Percentiles rank a stretch among this genome's conserved stretches.
Conservation (phyloP, 2,329 filamentous ascomycete species). For the Fusarium nematophilum region DNA sequence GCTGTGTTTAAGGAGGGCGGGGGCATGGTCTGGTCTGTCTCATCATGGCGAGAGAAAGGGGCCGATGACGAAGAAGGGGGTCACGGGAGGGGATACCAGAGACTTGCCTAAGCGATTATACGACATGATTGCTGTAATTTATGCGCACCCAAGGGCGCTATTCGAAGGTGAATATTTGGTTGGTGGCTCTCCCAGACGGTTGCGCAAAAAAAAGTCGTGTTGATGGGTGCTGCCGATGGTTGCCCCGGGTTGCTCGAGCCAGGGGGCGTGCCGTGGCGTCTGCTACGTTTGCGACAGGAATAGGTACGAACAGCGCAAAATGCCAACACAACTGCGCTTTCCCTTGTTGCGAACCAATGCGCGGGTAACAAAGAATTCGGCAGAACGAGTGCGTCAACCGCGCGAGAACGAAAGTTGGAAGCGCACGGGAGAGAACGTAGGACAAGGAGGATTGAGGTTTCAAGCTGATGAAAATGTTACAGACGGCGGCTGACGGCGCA, state of each 20-base stretch:
- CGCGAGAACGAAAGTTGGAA: slow-evolving; percentile 2
- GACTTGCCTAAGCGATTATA: slow-evolving; percentile 80
- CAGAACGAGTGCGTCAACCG: slow-evolving; percentile 18
- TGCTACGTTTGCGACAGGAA: slow-evolving; percentile 19
- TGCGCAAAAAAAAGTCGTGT: slow-evolving; percentile 13
- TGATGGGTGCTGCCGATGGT: slow-evolving; percentile 18
- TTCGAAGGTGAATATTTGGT: slow-evolving; percentile 22
- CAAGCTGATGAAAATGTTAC: slow-evolving; percentile 43
- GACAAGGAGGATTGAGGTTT: slow-evolving; percentile 29
- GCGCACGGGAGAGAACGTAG: slow-evolving; percentile 7
- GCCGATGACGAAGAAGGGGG: slow-evolving; percentile 31
- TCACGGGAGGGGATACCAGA: slow-evolving; percentile 19
- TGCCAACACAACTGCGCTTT: background rate
- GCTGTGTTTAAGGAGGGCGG: slow-evolving; percentile 31
- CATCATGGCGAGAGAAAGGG: slow-evolving; percentile 35
- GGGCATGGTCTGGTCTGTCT: slow-evolving; percentile 38
- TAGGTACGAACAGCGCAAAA: slow-evolving; percentile 17
- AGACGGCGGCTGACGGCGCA: slow-evolving; percentile 27
- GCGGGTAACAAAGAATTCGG: slow-evolving; percentile 5
- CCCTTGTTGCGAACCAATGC: background rate
- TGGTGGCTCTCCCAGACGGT: slow-evolving; percentile 11
- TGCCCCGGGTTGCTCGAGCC: slow-evolving; percentile 40
- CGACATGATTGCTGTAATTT: slow-evolving; percentile 64
- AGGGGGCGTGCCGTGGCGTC: slow-evolving; percentile 21
- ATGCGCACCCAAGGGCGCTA: slow-evolving; percentile 41